A percentile compares a stretch with the other conserved stretches of the same genome.
Evolutionary conservation across 2,329 filamentous ascomycete genomes (phyloP).

Genomic region (Xylaria sp.): DNA sequence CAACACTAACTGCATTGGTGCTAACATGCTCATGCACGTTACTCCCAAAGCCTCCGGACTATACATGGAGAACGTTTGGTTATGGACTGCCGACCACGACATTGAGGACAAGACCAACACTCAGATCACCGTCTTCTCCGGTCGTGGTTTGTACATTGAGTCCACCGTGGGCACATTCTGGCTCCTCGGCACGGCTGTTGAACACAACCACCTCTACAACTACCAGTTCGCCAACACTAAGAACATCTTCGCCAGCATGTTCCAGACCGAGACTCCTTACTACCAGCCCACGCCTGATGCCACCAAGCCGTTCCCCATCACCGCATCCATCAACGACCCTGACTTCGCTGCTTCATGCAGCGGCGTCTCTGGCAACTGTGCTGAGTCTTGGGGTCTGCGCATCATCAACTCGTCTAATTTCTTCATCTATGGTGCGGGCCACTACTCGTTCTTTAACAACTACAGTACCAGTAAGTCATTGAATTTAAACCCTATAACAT

Average conservation of each 20-base stretch:
- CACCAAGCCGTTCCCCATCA: constrained; percentile 60
- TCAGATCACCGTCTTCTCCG: constrained; percentile 63
- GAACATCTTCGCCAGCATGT: constrained; percentile 68
- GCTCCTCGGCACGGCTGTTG: constrained; percentile 69
- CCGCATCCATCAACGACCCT: constrained; percentile 56
- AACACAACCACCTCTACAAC: constrained; percentile 72
- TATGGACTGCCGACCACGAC: constrained; percentile 65
- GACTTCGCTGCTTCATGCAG: constrained; percentile 59
- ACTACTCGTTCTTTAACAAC: constrained; percentile 71
- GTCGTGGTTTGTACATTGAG: constrained; percentile 61
- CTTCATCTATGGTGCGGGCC: constrained; percentile 67
- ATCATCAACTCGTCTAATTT: constrained; percentile 64
- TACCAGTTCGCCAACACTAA: constrained; percentile 69
- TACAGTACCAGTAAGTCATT: constrained; percentile 57
- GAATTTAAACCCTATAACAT: not conserved
- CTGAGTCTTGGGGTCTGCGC: constrained; percentile 68
- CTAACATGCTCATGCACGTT: constrained; percentile 54
- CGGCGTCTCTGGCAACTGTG: constrained; percentile 54
- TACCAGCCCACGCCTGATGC: constrained; percentile 70
- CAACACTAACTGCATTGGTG: constrained; percentile 51
- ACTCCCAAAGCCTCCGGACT: constrained; percentile 49
- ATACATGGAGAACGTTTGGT: constrained; percentile 59
- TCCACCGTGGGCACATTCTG: constrained; percentile 58
- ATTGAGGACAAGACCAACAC: constrained; percentile 61
- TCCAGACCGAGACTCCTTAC: constrained; percentile 76